These are phyloP conservation scores for Salix purpurea DNA, from an alignment of 345 rosid species.

Conservation along the genomic window DNA sequence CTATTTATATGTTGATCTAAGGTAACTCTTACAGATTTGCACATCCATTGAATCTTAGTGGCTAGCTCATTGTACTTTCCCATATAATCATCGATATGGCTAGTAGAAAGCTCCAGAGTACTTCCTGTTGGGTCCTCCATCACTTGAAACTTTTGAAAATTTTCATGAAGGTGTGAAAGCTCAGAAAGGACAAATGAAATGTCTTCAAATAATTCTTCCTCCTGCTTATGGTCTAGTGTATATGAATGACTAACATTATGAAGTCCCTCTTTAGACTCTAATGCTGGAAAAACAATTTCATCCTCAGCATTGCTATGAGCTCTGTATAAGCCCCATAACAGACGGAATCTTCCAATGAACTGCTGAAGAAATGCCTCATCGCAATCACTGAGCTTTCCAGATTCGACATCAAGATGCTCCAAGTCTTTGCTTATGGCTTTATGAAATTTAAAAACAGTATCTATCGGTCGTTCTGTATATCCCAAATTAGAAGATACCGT, in stretches of 20 bases:
- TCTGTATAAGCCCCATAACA: constrained; percentile 86
- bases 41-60: constrained; percentile 89
- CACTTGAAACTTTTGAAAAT: constrained; percentile 29
- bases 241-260: constrained; percentile 93
- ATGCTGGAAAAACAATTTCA: constrained; percentile 89
- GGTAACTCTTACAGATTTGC: constrained; percentile 79
- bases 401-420: constrained; percentile 82
- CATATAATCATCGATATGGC: constrained; percentile 26
- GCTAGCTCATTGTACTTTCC: constrained; percentile 64
- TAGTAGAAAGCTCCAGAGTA: constrained; percentile 22
- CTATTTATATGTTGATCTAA: constrained; percentile 80
- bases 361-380: constrained; percentile 66
- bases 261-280: constrained; percentile 89
- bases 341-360: constrained; percentile 74
- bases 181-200: constrained; percentile 64
- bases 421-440: constrained; percentile 87
- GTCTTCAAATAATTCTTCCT: constrained; percentile 85
- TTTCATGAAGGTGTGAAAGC: constrained; percentile 56
- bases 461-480: constrained; percentile 64
- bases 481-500: constrained; percentile 41
- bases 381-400: constrained; percentile 71
- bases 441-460: constrained; percentile 85
- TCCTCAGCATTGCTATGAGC: constrained; percentile 97
- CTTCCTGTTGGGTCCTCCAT: constrained; percentile 28
- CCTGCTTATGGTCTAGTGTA: constrained; percentile 84